Percentiles rank a stretch among this genome's conserved stretches.
Evolutionary conservation across 2,329 filamentous ascomycete genomes (phyloP).

Genomic region (Microcyclospora tardicrescens): DNA sequence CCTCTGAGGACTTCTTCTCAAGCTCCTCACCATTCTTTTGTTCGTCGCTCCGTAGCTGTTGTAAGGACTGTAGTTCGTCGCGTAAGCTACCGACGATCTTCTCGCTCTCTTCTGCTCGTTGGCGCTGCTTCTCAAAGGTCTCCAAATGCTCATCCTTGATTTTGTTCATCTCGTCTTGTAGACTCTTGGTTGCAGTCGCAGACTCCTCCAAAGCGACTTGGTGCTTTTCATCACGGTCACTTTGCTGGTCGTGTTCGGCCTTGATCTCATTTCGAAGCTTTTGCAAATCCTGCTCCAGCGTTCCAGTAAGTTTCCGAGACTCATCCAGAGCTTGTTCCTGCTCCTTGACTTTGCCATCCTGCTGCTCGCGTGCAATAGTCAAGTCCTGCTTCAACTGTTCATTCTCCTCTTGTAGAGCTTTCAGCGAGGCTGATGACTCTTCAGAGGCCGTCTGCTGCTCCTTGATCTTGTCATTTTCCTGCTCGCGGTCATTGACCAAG

Average conservation of each 20-base stretch:
- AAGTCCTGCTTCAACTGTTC: slow-evolving; percentile 10
- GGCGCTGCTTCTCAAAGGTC: slow-evolving; percentile 3
- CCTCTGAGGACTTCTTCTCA: neutral
- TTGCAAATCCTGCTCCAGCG: slow-evolving; percentile 2
- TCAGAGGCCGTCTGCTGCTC: neutral
- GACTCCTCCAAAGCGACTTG: slow-evolving; percentile 2
- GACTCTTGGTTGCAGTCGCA: slow-evolving; percentile 2
- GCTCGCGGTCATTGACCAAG: neutral
- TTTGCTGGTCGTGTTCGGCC: neutral
- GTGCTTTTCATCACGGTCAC: neutral
- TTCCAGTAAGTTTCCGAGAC: neutral
- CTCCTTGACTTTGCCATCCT: neutral
- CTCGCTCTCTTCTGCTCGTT: slow-evolving; percentile 2
- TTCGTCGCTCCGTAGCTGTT: slow-evolving; percentile 2
- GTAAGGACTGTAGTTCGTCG: slow-evolving; percentile 4
- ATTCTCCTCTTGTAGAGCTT: slow-evolving; percentile 1
- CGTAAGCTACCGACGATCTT: slow-evolving; percentile 5
- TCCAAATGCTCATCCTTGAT: slow-evolving; percentile 4
- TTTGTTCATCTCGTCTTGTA: slow-evolving; percentile 6
- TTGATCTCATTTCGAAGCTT: neutral
- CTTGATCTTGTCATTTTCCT: slow-evolving; percentile 1
- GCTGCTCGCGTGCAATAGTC: neutral
- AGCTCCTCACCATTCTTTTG: neutral
- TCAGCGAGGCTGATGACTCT: neutral
- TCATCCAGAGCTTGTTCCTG: neutral